These are phyloP conservation scores for Trichomonascus vanleenenianus DNA, from an alignment of 805 yeast genomes.

Conservation along the genomic window DNA sequence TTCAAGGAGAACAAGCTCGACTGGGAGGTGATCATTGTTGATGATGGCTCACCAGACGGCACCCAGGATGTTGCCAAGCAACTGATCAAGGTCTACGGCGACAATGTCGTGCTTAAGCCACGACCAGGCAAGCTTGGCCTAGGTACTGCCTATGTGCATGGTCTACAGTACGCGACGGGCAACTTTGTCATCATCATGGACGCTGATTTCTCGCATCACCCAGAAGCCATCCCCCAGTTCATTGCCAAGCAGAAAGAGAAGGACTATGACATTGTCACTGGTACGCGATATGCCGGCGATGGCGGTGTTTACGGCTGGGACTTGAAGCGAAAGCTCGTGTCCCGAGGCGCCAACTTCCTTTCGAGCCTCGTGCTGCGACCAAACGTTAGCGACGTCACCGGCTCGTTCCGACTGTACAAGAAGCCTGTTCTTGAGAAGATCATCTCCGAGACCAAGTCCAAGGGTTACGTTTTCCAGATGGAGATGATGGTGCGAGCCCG, in stretches of 20 bases:
- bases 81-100: conserved; percentile 41
- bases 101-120: conserved; percentile 55
- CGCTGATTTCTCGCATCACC: conserved; percentile 78
- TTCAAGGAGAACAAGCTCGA: conserved; percentile 48
- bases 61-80: conserved; percentile 63
- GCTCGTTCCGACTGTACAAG: conserved; percentile 68
- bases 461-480: conserved; percentile 83
- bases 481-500: conserved; percentile 83
- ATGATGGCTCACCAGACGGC: conserved; percentile 76
- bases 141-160: conserved; percentile 73
- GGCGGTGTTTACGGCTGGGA: conserved; percentile 87
- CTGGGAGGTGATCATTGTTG: conserved; percentile 76
- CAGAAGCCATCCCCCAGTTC: conserved; percentile 70
- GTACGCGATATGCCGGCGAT: conserved; percentile 68
- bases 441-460: conserved; percentile 59
- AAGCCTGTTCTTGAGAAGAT: conserved; percentile 59
- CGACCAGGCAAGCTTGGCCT: conserved; percentile 73
- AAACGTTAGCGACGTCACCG: conserved; percentile 65
- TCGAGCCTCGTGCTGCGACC: conserved; percentile 69
- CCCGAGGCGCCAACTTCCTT: conserved; percentile 73
- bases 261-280: conserved; percentile 36
- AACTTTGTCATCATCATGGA: conserved; percentile 75
- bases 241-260: conserved; percentile 48
- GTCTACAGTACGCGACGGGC: conserved; percentile 62
- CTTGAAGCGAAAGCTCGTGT: conserved; percentile 65